A percentile compares a stretch with the other conserved stretches of the same genome.
Evolutionary conservation across 2,329 filamentous ascomycete genomes (phyloP).

Genomic region (Colletotrichum sp.): DNA sequence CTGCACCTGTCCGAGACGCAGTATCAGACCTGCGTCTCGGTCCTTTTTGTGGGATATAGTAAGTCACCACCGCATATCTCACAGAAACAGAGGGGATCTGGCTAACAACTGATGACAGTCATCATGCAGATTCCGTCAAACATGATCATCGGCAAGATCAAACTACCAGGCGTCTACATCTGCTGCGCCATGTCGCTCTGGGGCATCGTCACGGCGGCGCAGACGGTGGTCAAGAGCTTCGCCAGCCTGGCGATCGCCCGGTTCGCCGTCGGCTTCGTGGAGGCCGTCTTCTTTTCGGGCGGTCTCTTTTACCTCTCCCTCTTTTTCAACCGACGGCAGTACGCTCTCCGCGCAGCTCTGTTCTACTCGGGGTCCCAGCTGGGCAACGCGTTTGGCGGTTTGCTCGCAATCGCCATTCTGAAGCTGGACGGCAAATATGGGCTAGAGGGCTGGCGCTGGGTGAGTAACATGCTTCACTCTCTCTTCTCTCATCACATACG

Average conservation of each 20-base stretch:
- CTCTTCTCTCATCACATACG: too few relatives aligned
- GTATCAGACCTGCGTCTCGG: slow-evolving; percentile 37
- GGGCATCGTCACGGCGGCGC: slow-evolving; percentile 23
- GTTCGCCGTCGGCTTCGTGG: slow-evolving; percentile 3
- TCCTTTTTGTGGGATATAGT: slow-evolving; percentile 33
- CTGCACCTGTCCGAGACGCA: slow-evolving; percentile 22
- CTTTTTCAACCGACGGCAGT: not conserved
- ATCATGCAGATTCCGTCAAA: not conserved
- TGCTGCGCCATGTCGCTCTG: slow-evolving; percentile 25
- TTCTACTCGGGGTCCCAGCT: not conserved
- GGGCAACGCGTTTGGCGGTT: not conserved
- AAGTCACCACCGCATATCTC: not conserved
- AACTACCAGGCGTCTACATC: slow-evolving; percentile 13
- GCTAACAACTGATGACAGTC: not conserved
- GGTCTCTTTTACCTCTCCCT: not conserved
- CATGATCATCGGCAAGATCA: not conserved
- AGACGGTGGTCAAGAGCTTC: not conserved
- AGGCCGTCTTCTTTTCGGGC: not conserved
- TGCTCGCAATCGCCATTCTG: not conserved
- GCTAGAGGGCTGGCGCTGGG: not conserved
- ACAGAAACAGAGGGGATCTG: too few relatives aligned
- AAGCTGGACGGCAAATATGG: not conserved
- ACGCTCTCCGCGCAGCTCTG: not conserved
- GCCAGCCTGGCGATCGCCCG: slow-evolving; percentile 17
- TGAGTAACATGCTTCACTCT: not conserved